Evolutionary conservation across 441 rosid genomes (phyloP).

Genomic region (Corymbia calophylla): DNA sequence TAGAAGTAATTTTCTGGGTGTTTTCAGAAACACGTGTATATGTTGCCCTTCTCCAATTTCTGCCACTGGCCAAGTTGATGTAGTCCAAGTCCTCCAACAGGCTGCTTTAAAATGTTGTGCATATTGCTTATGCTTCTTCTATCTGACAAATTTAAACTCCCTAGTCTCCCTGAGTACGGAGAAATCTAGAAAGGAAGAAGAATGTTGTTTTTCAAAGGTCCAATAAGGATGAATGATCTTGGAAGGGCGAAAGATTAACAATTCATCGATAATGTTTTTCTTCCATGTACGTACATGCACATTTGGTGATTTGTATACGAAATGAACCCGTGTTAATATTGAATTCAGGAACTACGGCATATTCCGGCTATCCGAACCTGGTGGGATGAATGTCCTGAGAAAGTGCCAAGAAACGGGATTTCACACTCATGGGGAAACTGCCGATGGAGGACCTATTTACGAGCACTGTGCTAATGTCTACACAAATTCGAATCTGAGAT

Average conservation of each 20-base stretch:
- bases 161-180: background rate
- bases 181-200: background rate
- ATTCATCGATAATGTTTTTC: background rate
- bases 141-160: background rate
- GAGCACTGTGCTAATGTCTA: slow-evolving; percentile 72
- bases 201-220: background rate
- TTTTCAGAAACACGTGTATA: background rate
- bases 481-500: slow-evolving; percentile 76
- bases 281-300: background rate
- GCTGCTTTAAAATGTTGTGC: background rate
- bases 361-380: slow-evolving; percentile 65
- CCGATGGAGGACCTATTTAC: slow-evolving; percentile 59
- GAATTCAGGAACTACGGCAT: slow-evolving; percentile 53
- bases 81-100: background rate
- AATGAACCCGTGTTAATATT: background rate
- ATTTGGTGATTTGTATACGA: background rate
- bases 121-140: background rate
- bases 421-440: slow-evolving; percentile 63
- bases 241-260: background rate
- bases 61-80: background rate
- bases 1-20: background rate
- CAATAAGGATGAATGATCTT: background rate
- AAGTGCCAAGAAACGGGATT: slow-evolving; percentile 66
- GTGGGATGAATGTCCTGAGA: slow-evolving; percentile 64
- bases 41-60: background rate